phyloP scores from a whole-genome alignment of 306 rosid genomes.

The Morella rubra region DNA sequence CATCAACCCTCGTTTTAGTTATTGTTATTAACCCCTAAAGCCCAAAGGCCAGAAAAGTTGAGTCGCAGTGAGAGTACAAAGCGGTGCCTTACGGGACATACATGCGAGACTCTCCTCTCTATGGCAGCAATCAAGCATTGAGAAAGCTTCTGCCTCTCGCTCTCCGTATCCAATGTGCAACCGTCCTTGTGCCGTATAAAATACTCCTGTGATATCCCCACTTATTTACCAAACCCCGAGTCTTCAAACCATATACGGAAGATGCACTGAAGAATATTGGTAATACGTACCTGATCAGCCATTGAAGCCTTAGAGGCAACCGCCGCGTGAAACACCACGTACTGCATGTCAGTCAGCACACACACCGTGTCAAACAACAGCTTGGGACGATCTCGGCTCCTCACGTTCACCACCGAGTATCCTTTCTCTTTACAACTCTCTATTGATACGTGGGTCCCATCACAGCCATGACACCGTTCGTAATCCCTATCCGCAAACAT shows the following conservation, averaged over 20 bases:
- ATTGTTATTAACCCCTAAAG: neutral
- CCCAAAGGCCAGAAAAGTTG: neutral
- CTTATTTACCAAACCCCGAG: no score
- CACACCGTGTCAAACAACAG: slow-evolving; percentile 82
- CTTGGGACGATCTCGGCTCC: slow-evolving; percentile 72
- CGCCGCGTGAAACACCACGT: slow-evolving; percentile 81
- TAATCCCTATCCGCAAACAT: slow-evolving; percentile 69
- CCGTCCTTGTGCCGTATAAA: slow-evolving; percentile 58
- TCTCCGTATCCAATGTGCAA: slow-evolving; percentile 37
- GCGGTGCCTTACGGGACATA: slow-evolving; percentile 29
- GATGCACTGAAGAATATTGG: neutral
- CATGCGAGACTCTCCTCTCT: slow-evolving; percentile 80
- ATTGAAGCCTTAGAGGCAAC: slow-evolving; percentile 58
- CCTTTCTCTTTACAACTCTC: slow-evolving; percentile 61
- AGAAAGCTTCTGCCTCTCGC: slow-evolving; percentile 54
- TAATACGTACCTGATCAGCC: slow-evolving; percentile 66
- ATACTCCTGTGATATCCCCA: slow-evolving; percentile 58
- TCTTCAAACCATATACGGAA: neutral
- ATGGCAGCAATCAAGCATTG: slow-evolving; percentile 72
- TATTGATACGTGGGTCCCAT: slow-evolving; percentile 62
- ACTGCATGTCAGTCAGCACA: slow-evolving; percentile 68
- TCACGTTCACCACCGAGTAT: slow-evolving; percentile 65
- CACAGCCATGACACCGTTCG: slow-evolving; percentile 49
- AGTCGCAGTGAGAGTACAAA: no score
- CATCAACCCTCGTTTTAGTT: neutral